Evolutionary conservation across 345 rosid genomes (phyloP).

Genomic region (Eucalyptus tenuipes): DNA sequence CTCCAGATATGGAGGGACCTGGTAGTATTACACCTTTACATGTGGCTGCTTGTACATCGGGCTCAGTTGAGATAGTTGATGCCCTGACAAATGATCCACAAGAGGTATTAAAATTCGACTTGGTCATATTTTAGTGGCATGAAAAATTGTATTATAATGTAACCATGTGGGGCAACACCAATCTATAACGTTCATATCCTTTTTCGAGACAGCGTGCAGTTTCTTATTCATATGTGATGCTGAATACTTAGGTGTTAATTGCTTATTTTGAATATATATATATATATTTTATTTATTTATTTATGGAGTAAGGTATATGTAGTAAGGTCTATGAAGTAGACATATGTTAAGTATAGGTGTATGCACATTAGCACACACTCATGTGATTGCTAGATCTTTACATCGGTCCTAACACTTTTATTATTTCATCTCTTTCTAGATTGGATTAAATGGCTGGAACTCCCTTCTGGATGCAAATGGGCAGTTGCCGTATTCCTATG

Average conservation of each 20-base stretch:
- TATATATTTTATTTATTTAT: neutral
- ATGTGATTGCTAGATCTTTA: neutral
- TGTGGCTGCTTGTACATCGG: slow-evolving; percentile 70
- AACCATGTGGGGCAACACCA: neutral
- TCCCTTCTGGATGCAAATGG: slow-evolving; percentile 47
- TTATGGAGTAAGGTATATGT: neutral
- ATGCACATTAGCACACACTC: neutral
- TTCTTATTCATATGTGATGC: neutral
- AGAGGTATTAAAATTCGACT: slow-evolving; percentile 30
- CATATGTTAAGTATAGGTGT: neutral
- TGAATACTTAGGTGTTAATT: neutral
- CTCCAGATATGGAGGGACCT: slow-evolving; percentile 54
- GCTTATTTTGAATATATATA: neutral
- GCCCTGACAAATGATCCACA: slow-evolving; percentile 78
- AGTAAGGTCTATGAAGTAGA: neutral
- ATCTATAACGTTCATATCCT: neutral
- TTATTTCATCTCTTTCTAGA: slow-evolving; percentile 13
- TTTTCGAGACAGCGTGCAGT: neutral
- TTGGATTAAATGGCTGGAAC: slow-evolving; percentile 68
- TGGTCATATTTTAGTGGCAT: neutral
- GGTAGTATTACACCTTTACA: slow-evolving; percentile 82
- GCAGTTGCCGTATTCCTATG: slow-evolving; percentile 59
- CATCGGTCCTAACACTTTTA: neutral
- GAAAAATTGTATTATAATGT: neutral
- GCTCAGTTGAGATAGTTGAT: slow-evolving; percentile 52